Evolutionary conservation across 2,329 filamentous ascomycete species (phyloP).

Genomic region (Fusarium sp.): DNA sequence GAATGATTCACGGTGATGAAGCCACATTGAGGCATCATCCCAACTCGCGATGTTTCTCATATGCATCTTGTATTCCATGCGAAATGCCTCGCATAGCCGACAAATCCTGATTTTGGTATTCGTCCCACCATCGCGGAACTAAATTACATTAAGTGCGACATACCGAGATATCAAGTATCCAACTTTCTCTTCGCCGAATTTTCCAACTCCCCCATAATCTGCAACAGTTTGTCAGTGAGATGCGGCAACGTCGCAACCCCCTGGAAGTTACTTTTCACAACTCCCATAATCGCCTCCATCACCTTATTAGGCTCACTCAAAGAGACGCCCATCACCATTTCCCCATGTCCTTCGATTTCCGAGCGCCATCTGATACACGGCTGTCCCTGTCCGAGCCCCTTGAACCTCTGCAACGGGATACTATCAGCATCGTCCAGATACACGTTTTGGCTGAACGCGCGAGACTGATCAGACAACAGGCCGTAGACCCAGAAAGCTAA

Average conservation of each 20-base stretch:
- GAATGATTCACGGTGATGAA: too few relatives aligned
- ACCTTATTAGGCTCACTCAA: conserved; percentile 29
- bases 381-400: conserved; percentile 30
- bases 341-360: conserved; percentile 4
- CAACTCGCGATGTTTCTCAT: too few relatives aligned
- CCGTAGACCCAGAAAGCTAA: conserved; percentile 48
- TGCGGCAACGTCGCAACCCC: conserved; percentile 14
- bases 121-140: neutral
- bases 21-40: too few relatives aligned
- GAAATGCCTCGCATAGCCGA: neutral
- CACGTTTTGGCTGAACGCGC: neutral
- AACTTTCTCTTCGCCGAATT: conserved; percentile 35
- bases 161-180: conserved; percentile 13
- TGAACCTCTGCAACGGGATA: conserved; percentile 25
- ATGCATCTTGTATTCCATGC: too few relatives aligned
- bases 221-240: conserved; percentile 33
- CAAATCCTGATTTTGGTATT: neutral
- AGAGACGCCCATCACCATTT: conserved; percentile 19
- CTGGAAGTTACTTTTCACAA: conserved; percentile 23
- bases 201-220: conserved; percentile 34
- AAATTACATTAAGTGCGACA: neutral
- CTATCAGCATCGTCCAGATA: conserved; percentile 24
- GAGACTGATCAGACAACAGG: conserved; percentile 12
- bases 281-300: conserved; percentile 29
- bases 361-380: conserved; percentile 32